Evolutionary conservation across 2,329 filamentous ascomycete genomes (phyloP).

Genomic region (Colletotrichum sp.): DNA sequence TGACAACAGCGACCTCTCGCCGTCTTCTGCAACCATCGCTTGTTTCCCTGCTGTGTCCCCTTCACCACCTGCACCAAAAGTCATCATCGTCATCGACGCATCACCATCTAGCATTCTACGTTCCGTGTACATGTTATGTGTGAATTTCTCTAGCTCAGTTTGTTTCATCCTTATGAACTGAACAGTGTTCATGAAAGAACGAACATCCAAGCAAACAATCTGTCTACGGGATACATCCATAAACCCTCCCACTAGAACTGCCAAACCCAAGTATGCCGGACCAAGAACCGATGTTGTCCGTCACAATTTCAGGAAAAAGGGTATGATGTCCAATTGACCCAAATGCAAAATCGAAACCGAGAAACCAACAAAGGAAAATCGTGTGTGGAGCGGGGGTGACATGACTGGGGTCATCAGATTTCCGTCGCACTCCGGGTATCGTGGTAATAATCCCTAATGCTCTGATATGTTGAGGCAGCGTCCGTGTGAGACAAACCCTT

Average conservation of each 20-base stretch:
- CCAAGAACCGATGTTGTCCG: not conserved
- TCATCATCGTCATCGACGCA: not conserved
- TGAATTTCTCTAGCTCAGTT: not conserved
- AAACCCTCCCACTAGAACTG: not conserved
- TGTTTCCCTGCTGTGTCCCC: not conserved
- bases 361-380: conserved; percentile 2
- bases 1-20: not conserved
- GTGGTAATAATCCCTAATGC: conserved; percentile 22
- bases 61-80: not conserved
- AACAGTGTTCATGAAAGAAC: not conserved
- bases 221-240: not conserved
- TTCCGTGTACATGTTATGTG: not conserved
- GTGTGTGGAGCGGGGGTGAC: conserved; percentile 22
- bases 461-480: conserved; percentile 14
- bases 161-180: not conserved
- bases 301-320: not conserved
- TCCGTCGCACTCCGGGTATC: conserved; percentile 26
- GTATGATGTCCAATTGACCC: conserved; percentile 6
- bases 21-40: not conserved
- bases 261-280: not conserved
- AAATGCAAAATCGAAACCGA: not conserved
- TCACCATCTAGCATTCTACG: not conserved
- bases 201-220: not conserved
- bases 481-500: not conserved
- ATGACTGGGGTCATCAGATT: conserved; percentile 21